phyloP scores from a whole-genome alignment of 768 basidiomycete species.

The Leccinellum rugosiceps region DNA sequence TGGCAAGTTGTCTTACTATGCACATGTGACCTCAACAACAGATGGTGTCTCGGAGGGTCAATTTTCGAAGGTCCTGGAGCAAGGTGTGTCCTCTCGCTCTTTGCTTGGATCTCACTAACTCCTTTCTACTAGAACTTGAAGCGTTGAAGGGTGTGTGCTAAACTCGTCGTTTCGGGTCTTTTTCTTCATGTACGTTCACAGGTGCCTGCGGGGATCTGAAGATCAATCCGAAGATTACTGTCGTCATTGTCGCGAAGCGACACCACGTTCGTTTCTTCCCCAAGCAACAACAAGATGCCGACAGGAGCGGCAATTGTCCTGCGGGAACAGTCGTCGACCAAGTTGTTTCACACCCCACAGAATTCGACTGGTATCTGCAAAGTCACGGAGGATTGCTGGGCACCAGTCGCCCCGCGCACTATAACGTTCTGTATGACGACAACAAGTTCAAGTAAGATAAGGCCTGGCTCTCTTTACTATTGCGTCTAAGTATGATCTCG shows the following conservation, averaged over 20 bases:
- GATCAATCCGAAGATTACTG: constrained; percentile 65
- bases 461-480: not conserved
- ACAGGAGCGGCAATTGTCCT: constrained; percentile 68
- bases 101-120: not conserved
- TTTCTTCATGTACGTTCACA: constrained; percentile 27
- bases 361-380: constrained; percentile 77
- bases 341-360: constrained; percentile 65
- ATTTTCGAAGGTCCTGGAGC: constrained; percentile 46
- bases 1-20: not conserved
- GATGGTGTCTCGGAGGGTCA: constrained; percentile 60
- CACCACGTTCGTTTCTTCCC: constrained; percentile 55
- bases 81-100: constrained; percentile 40
- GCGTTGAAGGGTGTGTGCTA: constrained; percentile 49
- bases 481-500: constrained; percentile 6
- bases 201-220: constrained; percentile 59
- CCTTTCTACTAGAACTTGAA: constrained; percentile 47
- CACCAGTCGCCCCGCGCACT: constrained; percentile 67
- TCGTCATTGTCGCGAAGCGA: constrained; percentile 74
- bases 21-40: constrained; percentile 13
- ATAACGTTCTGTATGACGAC: constrained; percentile 43
- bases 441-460: constrained; percentile 54
- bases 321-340: constrained; percentile 79
- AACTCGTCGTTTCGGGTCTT: not conserved
- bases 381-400: constrained; percentile 77
- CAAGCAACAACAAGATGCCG: constrained; percentile 39